Percentiles rank a stretch among this genome's conserved stretches.
These are phyloP conservation scores for Aspergillus candidus DNA, from an alignment of 2,329 filamentous ascomycete species.

Conservation along the genomic window DNA sequence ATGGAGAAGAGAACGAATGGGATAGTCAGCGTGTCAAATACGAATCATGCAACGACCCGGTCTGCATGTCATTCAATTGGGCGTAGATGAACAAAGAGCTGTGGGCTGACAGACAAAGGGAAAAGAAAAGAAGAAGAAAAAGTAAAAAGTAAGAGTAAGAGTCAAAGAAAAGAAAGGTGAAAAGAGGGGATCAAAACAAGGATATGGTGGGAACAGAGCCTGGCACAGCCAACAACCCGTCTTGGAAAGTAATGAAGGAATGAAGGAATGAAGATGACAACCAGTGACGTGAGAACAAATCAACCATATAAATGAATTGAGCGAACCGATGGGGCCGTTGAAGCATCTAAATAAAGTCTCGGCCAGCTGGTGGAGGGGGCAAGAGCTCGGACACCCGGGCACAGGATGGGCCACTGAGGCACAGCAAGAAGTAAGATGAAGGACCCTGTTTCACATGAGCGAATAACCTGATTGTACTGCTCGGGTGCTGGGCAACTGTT, in stretches of 20 bases:
- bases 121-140: constrained; percentile 1
- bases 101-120: constrained; percentile 1
- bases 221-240: background rate
- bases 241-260: background rate
- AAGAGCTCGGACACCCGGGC: background rate
- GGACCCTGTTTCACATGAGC: constrained; percentile 12
- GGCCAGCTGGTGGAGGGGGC: background rate
- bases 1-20: background rate
- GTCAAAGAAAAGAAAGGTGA: background rate
- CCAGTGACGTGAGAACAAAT: background rate
- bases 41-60: constrained; percentile 14
- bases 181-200: background rate
- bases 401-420: background rate
- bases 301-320: background rate
- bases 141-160: background rate
- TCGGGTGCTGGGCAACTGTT: too few relatives aligned
- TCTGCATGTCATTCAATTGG: constrained; percentile 15
- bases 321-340: too few relatives aligned
- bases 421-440: constrained; percentile 3
- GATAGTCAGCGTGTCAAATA: constrained; percentile 1
- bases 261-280: background rate
- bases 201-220: background rate
- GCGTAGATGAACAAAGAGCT: constrained; percentile 2
- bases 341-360: too few relatives aligned
- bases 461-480: background rate